Evolutionary conservation across 768 basidiomycete species (phyloP), one percentile per base, ranked within the genome.

Genomic region (Neoboletus subvelutipes): DNA sequence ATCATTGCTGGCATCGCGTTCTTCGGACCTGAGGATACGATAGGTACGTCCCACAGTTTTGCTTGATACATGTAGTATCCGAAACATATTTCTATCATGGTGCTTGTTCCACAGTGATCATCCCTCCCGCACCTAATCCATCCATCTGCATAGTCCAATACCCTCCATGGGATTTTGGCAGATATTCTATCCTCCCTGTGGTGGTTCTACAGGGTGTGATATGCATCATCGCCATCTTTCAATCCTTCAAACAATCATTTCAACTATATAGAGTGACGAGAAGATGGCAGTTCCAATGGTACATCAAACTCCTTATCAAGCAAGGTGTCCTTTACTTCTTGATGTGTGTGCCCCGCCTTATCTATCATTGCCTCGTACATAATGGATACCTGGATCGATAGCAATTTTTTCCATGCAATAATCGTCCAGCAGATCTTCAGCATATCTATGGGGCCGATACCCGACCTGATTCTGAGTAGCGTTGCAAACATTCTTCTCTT

Each of bases 291-390:
- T 12, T 33, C 31, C 31, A 4, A 0, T 46, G 28, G 20, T 61
- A 56, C 37, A 10, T 62, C n/a, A 24, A 33, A 11, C 58, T 62
- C 4, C 41, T 62, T 15, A 24, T 48, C 29, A 20, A 50, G 6
- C 52, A 62, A 22, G 59, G 61, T 4, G 20, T 62, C 15, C 1
- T 60, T 0, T 62, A 62, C 26, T 62, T 62, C 18, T 0, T 51
- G 4, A 26, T 56, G 61, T 62, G 2, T 5, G 28, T 5, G 3
- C 31, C 31, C 31, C 31, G 11, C 1, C 9, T 10, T 31, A 7
- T 31, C 31, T 31, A 31, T 29, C 10, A 12, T 43, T 4, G 7
- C 24, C 26, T 29, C 13, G 2, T 12, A 17, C 17, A n/a, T 10
- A 43, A 56, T 31, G 26, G 8, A 15, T n/a, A 41, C 6, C 5